Conservation (phyloP, 2,329 filamentous ascomycete genomes). For the Aspergillus melleus region DNA sequence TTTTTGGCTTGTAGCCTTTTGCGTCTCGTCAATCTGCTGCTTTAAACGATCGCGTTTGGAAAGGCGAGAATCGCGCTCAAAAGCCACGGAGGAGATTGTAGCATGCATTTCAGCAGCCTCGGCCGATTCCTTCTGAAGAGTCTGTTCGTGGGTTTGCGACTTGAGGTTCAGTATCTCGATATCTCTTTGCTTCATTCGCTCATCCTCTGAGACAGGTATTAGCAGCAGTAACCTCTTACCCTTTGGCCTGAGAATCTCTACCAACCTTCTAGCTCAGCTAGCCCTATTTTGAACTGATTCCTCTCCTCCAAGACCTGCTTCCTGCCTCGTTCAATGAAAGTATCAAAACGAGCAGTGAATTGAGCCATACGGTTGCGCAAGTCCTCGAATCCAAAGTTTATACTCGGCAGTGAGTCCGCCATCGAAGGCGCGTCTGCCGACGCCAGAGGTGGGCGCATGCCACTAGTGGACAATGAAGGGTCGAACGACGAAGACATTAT, state of each 20-base stretch:
- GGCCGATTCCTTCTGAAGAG: conserved; percentile 59
- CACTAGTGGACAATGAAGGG: conserved; percentile 56
- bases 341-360: conserved; percentile 87
- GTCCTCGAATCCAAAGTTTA: conserved; percentile 96
- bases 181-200: conserved; percentile 83
- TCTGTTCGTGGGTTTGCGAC: conserved; percentile 56
- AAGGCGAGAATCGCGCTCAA: conserved; percentile 57
- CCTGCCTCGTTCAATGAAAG: conserved; percentile 87
- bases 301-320: conserved; percentile 89
- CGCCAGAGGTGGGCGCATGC: conserved; percentile 53
- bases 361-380: conserved; percentile 91
- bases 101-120: conserved; percentile 64
- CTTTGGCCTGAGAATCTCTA: not conserved
- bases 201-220: conserved; percentile 66
- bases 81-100: conserved; percentile 57
- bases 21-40: conserved; percentile 54
- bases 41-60: conserved; percentile 57
- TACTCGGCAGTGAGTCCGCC: conserved; percentile 72
- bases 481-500: conserved; percentile 53
- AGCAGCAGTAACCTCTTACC: conserved; percentile 8
- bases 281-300: conserved; percentile 87
- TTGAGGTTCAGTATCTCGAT: conserved; percentile 72
- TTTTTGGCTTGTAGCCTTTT: conserved; percentile 47
- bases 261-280: conserved; percentile 85
- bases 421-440: conserved; percentile 57